A percentile compares a stretch with the other conserved stretches of the same genome.
These are phyloP conservation scores for Geotrichum citri-aurantii DNA, from an alignment of 1,139 yeast species.

Conservation along the genomic window DNA sequence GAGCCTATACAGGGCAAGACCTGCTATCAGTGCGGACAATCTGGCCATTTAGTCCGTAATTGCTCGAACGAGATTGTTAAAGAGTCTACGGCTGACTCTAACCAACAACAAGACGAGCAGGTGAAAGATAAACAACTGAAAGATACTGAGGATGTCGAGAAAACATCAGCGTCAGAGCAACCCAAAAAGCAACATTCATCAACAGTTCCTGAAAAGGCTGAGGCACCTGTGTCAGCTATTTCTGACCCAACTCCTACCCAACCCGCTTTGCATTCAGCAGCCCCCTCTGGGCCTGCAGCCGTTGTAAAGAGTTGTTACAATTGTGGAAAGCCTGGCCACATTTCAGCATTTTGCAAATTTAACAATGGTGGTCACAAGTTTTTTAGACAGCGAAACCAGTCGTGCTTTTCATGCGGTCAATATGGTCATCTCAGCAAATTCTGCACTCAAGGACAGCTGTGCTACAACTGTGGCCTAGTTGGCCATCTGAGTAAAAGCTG, in stretches of 20 bases:
- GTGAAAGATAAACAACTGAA: background rate
- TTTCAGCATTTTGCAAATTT: slow-evolving; percentile 73
- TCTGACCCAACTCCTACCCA: slow-evolving; percentile 1
- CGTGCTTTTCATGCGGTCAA: slow-evolving; percentile 91
- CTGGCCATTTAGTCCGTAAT: slow-evolving; percentile 77
- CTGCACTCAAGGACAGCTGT: slow-evolving; percentile 46
- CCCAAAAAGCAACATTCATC: background rate
- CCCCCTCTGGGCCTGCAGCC: slow-evolving; percentile 18
- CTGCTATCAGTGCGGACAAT: slow-evolving; percentile 82
- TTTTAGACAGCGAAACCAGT: slow-evolving; percentile 44
- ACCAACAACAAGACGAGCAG: slow-evolving; percentile 22
- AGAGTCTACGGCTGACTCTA: slow-evolving; percentile 22
- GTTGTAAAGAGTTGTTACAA: slow-evolving; percentile 59
- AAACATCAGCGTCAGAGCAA: background rate
- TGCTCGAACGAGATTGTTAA: slow-evolving; percentile 25
- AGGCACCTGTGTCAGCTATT: background rate
- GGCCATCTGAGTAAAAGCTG: slow-evolving; percentile 91
- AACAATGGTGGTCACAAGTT: background rate
- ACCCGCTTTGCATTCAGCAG: slow-evolving; percentile 3
- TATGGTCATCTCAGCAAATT: slow-evolving; percentile 56
- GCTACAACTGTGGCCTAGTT: slow-evolving; percentile 87
- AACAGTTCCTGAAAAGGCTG: background rate
- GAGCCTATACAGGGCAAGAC: slow-evolving; percentile 37
- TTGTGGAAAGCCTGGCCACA: slow-evolving; percentile 91
- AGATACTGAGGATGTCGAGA: background rate